These are phyloP conservation scores for Rhizopogon vulgaris DNA, from an alignment of 768 basidiomycete species.

Conservation along the genomic window DNA sequence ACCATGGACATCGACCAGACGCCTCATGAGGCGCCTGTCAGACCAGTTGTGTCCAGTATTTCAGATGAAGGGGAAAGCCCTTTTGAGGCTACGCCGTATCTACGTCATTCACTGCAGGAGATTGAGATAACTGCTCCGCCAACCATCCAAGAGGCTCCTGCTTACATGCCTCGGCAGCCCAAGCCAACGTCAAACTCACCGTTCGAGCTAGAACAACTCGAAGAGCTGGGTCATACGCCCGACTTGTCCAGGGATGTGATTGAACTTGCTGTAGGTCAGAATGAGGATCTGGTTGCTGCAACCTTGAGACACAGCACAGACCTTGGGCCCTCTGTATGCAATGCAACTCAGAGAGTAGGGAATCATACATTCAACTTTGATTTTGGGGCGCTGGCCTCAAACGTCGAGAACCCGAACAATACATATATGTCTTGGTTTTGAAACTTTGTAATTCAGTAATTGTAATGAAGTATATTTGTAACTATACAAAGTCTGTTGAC, in stretches of 20 bases:
- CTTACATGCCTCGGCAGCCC: constrained; percentile 15
- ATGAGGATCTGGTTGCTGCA: constrained; percentile 20
- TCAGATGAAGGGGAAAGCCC: constrained; percentile 4
- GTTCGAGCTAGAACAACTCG: constrained; percentile 14
- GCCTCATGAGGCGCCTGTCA: neutral
- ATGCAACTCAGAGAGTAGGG: constrained; percentile 36
- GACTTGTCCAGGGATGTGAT: constrained; percentile 29
- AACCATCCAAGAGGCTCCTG: constrained; percentile 15
- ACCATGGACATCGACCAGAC: constrained; percentile 23
- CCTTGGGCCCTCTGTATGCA: constrained; percentile 10
- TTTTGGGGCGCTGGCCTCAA: constrained; percentile 49
- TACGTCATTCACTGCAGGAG: constrained; percentile 19
- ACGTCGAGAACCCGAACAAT: constrained; percentile 50
- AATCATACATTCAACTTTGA: constrained; percentile 57
- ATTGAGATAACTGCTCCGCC: constrained; percentile 16
- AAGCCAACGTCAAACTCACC: constrained; percentile 5
- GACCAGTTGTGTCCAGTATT: neutral
- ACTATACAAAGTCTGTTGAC: too few species aligned
- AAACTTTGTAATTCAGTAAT: constrained; percentile 2
- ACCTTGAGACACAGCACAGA: constrained; percentile 13
- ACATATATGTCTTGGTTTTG: constrained; percentile 67
- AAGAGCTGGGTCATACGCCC: constrained; percentile 12
- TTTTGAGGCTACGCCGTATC: constrained; percentile 19
- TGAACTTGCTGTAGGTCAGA: constrained; percentile 22
- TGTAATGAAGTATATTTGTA: neutral